Evolutionary conservation across 352 stramenopile species (phyloP).

Genomic region (Globisporangium sylvaticum): DNA sequence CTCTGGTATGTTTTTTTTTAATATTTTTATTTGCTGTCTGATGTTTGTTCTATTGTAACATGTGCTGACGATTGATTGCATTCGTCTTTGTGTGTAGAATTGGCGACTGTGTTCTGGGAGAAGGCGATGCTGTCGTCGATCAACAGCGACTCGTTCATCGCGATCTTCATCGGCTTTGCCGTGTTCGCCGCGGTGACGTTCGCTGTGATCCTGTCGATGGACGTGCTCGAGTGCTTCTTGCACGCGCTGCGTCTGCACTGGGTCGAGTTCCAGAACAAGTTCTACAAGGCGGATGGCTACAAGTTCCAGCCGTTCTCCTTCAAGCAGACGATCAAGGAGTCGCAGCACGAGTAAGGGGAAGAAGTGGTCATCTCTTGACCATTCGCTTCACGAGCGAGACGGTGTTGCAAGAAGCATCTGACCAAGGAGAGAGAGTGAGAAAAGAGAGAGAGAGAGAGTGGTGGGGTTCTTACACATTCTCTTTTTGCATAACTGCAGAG

Average conservation of each 20-base stretch:
- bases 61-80: constrained; percentile 32
- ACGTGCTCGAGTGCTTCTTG: constrained; percentile 99
- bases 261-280: constrained; percentile 99
- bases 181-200: constrained; percentile 95
- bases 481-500: constrained; percentile 12
- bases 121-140: constrained; percentile 98
- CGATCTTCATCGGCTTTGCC: constrained; percentile 93
- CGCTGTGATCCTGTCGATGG: constrained; percentile 98
- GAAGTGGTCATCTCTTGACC: background rate
- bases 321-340: constrained; percentile 77
- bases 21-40: background rate
- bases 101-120: constrained; percentile 96
- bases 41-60: background rate
- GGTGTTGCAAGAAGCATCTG: too few relatives aligned
- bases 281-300: constrained; percentile 97
- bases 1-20: constrained; percentile 56
- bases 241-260: constrained; percentile 99
- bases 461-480: background rate
- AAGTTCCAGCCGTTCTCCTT: constrained; percentile 97
- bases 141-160: constrained; percentile 95
- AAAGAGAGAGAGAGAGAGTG: too few relatives aligned
- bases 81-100: constrained; percentile 32
- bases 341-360: constrained; percentile 34
- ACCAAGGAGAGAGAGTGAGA: too few relatives aligned
- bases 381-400: too few relatives aligned